Conservation (phyloP, 2,329 filamentous ascomycete species). For the Arthrobotrys megalospora region DNA sequence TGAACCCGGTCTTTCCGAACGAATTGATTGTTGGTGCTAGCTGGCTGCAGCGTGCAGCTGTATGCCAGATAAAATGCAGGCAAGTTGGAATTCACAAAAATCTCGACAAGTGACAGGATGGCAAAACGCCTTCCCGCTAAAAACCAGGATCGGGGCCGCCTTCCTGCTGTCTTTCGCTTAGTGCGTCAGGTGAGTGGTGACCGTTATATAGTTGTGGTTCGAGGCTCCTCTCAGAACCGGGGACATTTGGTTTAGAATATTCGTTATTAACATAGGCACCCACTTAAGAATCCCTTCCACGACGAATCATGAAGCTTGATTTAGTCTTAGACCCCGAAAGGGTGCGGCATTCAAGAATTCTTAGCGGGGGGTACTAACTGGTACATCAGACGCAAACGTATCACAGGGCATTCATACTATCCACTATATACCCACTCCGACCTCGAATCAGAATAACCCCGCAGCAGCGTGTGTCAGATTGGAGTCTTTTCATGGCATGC, state of each 20-base stretch:
- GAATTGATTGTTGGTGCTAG: neutral
- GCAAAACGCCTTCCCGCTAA: conserved; percentile 18
- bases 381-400: too few species aligned
- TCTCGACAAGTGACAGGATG: conserved; percentile 14
- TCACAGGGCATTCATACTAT: neutral
- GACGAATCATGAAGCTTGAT: neutral
- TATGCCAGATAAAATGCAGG: conserved; percentile 6
- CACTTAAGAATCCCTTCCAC: neutral
- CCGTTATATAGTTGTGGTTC: neutral
- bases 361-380: too few species aligned
- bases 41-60: conserved; percentile 11
- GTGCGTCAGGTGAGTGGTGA: neutral
- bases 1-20: neutral
- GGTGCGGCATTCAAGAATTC: neutral
- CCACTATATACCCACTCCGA: neutral
- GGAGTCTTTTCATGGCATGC: neutral
- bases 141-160: neutral
- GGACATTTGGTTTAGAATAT: neutral
- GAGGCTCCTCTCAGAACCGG: neutral
- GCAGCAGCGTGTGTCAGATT: conserved; percentile 16
- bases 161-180: conserved; percentile 23
- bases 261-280: too few species aligned
- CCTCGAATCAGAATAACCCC: conserved; percentile 12
- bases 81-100: neutral
- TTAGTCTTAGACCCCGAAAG: neutral